Percentiles rank a stretch among this genome's conserved stretches.
Conservation (phyloP, 352 stramenopile species). For the Phytophthora pseudosyringae region DNA sequence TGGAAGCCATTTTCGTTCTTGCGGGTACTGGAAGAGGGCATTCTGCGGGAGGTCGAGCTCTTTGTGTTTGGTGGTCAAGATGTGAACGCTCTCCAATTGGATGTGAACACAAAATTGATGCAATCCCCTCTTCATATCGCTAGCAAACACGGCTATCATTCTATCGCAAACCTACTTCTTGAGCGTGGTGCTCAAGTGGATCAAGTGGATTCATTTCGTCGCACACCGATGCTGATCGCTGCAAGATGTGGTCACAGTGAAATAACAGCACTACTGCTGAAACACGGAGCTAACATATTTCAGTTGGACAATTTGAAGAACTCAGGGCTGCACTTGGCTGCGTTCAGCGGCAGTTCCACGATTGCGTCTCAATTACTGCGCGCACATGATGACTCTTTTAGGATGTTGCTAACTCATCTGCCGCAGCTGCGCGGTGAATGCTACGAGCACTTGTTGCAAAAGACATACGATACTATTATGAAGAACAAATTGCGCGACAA, state of each 20-base stretch:
- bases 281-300: conserved; percentile 52
- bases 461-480: conserved; percentile 57
- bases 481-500: conserved; percentile 67
- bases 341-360: conserved; percentile 52
- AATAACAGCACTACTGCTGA: conserved; percentile 52
- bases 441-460: conserved; percentile 47
- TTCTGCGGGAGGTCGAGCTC: conserved; percentile 56
- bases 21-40: conserved; percentile 50
- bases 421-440: conserved; percentile 36
- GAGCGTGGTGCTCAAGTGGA: conserved; percentile 51
- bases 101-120: conserved; percentile 41
- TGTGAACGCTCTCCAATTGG: conserved; percentile 48
- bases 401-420: conserved; percentile 51
- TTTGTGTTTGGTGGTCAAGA: conserved; percentile 76
- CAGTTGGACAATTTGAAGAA: conserved; percentile 68
- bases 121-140: conserved; percentile 64
- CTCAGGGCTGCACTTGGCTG: conserved; percentile 71
- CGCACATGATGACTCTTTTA: conserved; percentile 53
- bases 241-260: conserved; percentile 61
- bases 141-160: conserved; percentile 48
- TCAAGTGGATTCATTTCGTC: conserved; percentile 56
- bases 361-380: conserved; percentile 52
- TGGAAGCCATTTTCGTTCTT: conserved; percentile 53
- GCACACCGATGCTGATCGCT: conserved; percentile 66
- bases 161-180: conserved; percentile 58